A percentile compares a stretch with the other conserved stretches of the same genome.
phyloP scores from a whole-genome alignment of 495 filamentous ascomycete species.

The Aspergillus diversus region DNA sequence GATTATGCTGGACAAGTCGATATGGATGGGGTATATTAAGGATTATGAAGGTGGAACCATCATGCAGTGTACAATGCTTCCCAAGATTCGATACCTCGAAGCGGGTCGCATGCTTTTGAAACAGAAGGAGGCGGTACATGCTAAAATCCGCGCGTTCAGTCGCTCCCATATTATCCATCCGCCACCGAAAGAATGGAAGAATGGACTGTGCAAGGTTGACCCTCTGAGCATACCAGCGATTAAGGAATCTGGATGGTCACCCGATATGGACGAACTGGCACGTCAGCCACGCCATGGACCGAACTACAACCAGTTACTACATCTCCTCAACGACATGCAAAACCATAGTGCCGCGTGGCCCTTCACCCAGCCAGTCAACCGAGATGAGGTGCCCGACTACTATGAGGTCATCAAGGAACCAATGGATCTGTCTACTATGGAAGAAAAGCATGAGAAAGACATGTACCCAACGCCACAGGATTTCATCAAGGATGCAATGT shows the following conservation, averaged over 20 bases:
- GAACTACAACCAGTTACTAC: slow-evolving; percentile 90
- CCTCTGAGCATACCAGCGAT: slow-evolving; percentile 82
- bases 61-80: slow-evolving; percentile 99
- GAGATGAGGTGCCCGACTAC: slow-evolving; percentile 94
- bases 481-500: slow-evolving; percentile 85
- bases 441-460: slow-evolving; percentile 91
- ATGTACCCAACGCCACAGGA: slow-evolving; percentile 90
- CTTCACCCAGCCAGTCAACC: slow-evolving; percentile 90
- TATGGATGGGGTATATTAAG: slow-evolving; percentile 99
- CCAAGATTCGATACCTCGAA: slow-evolving; percentile 92
- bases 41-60: slow-evolving; percentile 99
- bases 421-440: slow-evolving; percentile 97
- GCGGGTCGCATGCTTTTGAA: slow-evolving; percentile 93
- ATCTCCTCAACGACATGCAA: slow-evolving; percentile 93
- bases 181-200: slow-evolving; percentile 84
- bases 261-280: slow-evolving; percentile 95
- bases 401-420: slow-evolving; percentile 98
- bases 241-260: slow-evolving; percentile 89
- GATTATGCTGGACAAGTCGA: slow-evolving; percentile 84
- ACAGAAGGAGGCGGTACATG: slow-evolving; percentile 91
- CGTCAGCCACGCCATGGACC: slow-evolving; percentile 97
- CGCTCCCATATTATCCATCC: slow-evolving; percentile 86
- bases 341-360: slow-evolving; percentile 93
- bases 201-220: slow-evolving; percentile 69
- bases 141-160: slow-evolving; percentile 90